Conservation (phyloP, 371 early-diverging fungal species). For the Encephalitozoon hellem region DNA sequence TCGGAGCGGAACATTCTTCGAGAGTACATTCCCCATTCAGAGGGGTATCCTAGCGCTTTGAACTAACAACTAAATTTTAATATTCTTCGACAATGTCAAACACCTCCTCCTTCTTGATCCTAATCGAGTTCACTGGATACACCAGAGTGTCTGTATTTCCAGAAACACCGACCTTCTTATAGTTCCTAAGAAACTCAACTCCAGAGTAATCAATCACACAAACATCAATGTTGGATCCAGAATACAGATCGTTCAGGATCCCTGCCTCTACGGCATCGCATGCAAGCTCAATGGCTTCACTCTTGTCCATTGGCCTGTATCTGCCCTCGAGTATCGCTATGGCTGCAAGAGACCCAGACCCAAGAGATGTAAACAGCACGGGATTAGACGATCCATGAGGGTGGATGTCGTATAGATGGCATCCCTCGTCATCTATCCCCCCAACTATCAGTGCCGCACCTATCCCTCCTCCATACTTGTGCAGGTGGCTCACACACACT, state of each 20-base stretch:
- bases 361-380: conserved; percentile 88
- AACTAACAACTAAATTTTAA: conserved; percentile 7
- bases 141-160: conserved; percentile 20
- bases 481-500: conserved; percentile 41
- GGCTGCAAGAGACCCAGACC: conserved; percentile 88
- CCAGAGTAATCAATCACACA: conserved; percentile 41
- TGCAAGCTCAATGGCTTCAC: conserved; percentile 82
- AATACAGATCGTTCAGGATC: conserved; percentile 96
- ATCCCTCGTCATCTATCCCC: conserved; percentile 78
- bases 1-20: conserved; percentile 26
- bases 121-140: conserved; percentile 29
- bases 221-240: conserved; percentile 93
- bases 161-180: conserved; percentile 45
- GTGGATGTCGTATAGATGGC: conserved; percentile 79
- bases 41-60: conserved; percentile 3
- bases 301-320: conserved; percentile 75
- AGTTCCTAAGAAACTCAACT: conserved; percentile 35
- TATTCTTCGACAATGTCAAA: conserved; percentile 46
- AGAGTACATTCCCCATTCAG: conserved; percentile 51
- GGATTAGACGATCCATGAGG: conserved; percentile 93
- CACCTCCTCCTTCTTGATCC: conserved; percentile 41
- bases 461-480: conserved; percentile 84
- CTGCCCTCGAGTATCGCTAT: conserved; percentile 84
- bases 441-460: conserved; percentile 92
- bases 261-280: conserved; percentile 88